Percentiles rank a stretch among this genome's conserved stretches.
Conservation (phyloP, 495 filamentous ascomycete species). For the Hapsidospora chrysogenum region DNA sequence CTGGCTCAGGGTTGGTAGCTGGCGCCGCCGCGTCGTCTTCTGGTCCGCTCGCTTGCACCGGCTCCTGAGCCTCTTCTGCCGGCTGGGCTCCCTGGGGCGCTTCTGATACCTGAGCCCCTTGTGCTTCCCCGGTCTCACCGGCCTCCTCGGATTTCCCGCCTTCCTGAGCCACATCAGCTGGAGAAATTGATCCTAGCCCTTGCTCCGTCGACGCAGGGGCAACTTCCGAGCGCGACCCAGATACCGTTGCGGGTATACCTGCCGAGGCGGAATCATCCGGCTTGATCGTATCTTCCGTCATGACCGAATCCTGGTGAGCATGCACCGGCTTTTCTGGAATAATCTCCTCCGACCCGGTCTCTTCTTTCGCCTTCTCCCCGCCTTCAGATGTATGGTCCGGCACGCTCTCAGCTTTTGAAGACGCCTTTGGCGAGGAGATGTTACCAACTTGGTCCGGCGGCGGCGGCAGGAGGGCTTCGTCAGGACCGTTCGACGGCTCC, state of each 20-base stretch:
- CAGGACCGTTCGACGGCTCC: neutral
- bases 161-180: too few relatives aligned
- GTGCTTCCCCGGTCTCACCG: too few relatives aligned
- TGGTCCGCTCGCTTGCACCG: neutral
- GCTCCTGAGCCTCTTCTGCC: too few relatives aligned
- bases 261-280: slow-evolving; percentile 2
- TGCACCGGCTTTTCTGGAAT: neutral
- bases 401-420: neutral
- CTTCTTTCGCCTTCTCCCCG: too few relatives aligned
- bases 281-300: slow-evolving; percentile 3
- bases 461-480: neutral
- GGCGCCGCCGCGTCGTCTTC: neutral
- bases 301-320: neutral
- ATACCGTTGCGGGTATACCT: neutral
- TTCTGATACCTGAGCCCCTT: too few relatives aligned
- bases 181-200: too few relatives aligned
- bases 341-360: neutral
- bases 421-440: slow-evolving; percentile 1
- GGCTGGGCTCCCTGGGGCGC: too few relatives aligned
- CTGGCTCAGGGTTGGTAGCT: neutral
- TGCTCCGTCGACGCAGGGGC: too few relatives aligned
- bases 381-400: neutral
- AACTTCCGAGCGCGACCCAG: neutral
- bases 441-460: slow-evolving; percentile 3
- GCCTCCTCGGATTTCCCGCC: too few relatives aligned